A percentile compares a stretch with the other conserved stretches of the same genome.
Conservation (phyloP, 225 moss, liverwort and hornwort species). For the Rhytidiadelphus loreus region DNA sequence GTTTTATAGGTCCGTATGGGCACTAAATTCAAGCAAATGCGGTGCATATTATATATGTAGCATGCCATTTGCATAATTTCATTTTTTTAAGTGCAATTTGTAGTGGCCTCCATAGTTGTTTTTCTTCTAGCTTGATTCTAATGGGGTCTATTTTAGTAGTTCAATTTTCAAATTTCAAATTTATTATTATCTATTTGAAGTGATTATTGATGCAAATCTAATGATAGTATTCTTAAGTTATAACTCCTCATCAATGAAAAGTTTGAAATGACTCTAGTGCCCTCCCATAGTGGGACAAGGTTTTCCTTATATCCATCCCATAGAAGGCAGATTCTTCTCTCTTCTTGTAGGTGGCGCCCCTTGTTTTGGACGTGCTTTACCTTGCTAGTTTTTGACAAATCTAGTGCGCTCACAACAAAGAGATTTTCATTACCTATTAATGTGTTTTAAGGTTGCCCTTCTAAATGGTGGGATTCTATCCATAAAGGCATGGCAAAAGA, state of each 20-base stretch:
- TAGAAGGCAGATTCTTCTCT: too few relatives aligned
- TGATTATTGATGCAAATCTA: too few relatives aligned
- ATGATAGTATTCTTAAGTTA: too few relatives aligned
- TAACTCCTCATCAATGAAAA: too few relatives aligned
- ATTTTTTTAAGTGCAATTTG: not conserved
- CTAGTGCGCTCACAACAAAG: not conserved
- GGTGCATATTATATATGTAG: not conserved
- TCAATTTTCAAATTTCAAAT: not conserved
- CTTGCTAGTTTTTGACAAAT: not conserved
- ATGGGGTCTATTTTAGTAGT: not conserved
- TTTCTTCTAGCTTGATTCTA: not conserved
- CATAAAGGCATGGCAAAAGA: too few relatives aligned
- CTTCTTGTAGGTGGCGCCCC: too few relatives aligned
- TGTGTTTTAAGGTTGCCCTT: too few relatives aligned
- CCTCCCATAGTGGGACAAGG: too few relatives aligned
- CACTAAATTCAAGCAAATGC: not conserved
- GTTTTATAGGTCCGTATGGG: accelerated
- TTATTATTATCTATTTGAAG: not conserved
- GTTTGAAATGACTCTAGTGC: too few relatives aligned
- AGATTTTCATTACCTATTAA: too few relatives aligned
- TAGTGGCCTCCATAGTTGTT: not conserved
- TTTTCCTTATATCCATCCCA: too few relatives aligned
- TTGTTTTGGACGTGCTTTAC: not conserved
- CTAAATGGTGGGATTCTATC: too few relatives aligned
- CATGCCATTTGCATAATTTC: not conserved